phyloP scores from a whole-genome alignment of 2,329 filamentous ascomycete species.

The Aspergillus pseudonomiae region DNA sequence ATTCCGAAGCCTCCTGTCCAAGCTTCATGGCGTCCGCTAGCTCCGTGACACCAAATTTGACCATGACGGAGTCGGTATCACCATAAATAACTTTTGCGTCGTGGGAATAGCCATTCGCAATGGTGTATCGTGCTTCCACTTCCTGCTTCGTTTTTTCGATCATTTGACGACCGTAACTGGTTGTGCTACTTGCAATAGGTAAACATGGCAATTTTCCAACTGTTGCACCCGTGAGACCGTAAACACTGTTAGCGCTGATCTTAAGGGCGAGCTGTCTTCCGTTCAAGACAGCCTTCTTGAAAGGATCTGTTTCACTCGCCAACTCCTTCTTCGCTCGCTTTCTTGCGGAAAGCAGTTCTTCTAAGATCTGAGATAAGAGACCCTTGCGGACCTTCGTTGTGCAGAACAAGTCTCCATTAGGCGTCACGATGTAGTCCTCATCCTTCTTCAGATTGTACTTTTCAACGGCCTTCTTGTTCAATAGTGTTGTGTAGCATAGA shows the following conservation, averaged over 20 bases:
- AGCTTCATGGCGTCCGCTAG: slow-evolving; percentile 89
- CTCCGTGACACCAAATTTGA: slow-evolving; percentile 92
- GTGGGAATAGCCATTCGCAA: slow-evolving; percentile 91
- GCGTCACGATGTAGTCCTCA: slow-evolving; percentile 94
- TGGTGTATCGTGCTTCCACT: slow-evolving; percentile 85
- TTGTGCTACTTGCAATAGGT: slow-evolving; percentile 93
- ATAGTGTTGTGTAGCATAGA: slow-evolving; percentile 91
- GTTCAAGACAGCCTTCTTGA: slow-evolving; percentile 97
- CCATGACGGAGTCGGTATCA: slow-evolving; percentile 99
- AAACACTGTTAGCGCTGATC: slow-evolving; percentile 95
- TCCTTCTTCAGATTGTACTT: slow-evolving; percentile 78
- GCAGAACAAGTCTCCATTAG: slow-evolving; percentile 90
- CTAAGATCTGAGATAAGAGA: slow-evolving; percentile 89
- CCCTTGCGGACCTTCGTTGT: slow-evolving; percentile 89
- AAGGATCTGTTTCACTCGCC: slow-evolving; percentile 85
- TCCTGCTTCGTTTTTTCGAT: slow-evolving; percentile 98
- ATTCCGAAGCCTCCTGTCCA: slow-evolving; percentile 87
- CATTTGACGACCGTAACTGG: slow-evolving; percentile 96
- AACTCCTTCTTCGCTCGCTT: slow-evolving; percentile 93
- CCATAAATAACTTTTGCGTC: slow-evolving; percentile 98
- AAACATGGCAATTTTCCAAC: slow-evolving; percentile 95
- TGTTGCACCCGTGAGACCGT: slow-evolving; percentile 94
- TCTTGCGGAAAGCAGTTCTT: slow-evolving; percentile 86
- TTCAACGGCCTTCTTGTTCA: slow-evolving; percentile 77
- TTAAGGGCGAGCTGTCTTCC: slow-evolving; percentile 96